phyloP scores from a whole-genome alignment of 2,329 filamentous ascomycete genomes.

The Stylonectria norvegica region DNA sequence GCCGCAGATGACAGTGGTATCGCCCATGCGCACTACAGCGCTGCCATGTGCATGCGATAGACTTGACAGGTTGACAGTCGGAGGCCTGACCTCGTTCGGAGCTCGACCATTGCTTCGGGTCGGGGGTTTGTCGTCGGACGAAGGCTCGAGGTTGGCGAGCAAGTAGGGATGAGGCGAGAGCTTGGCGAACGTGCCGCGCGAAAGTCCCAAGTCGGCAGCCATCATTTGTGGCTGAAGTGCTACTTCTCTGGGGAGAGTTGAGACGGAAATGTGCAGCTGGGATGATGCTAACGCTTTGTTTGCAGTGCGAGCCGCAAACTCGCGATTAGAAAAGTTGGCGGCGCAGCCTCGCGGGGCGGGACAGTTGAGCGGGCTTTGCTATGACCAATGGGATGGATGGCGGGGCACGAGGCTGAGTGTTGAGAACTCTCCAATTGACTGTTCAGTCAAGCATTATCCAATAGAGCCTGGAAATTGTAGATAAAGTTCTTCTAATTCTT shows the following conservation, averaged over 20 bases:
- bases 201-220: constrained; percentile 39
- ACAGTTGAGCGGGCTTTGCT: no score
- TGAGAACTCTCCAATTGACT: no score
- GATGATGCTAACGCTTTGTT: not conserved
- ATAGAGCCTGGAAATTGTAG: no score
- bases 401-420: no score
- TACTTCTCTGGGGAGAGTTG: not conserved
- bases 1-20: constrained; percentile 93
- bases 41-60: constrained; percentile 88
- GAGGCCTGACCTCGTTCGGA: constrained; percentile 64
- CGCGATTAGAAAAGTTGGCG: constrained; percentile 24
- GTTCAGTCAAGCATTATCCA: no score
- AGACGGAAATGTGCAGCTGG: not conserved
- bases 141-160: constrained; percentile 76
- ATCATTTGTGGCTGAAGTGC: constrained; percentile 14
- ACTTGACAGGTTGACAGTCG: constrained; percentile 77
- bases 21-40: constrained; percentile 80
- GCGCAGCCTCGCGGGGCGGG: constrained; percentile 22
- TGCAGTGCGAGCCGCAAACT: not conserved
- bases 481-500: no score
- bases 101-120: constrained; percentile 78
- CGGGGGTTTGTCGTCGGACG: constrained; percentile 44
- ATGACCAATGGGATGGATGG: no score
- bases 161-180: constrained; percentile 87
- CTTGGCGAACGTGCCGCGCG: constrained; percentile 75